These are phyloP conservation scores for Didymella pinodella DNA, from an alignment of 2,329 filamentous ascomycete species.

Conservation along the genomic window DNA sequence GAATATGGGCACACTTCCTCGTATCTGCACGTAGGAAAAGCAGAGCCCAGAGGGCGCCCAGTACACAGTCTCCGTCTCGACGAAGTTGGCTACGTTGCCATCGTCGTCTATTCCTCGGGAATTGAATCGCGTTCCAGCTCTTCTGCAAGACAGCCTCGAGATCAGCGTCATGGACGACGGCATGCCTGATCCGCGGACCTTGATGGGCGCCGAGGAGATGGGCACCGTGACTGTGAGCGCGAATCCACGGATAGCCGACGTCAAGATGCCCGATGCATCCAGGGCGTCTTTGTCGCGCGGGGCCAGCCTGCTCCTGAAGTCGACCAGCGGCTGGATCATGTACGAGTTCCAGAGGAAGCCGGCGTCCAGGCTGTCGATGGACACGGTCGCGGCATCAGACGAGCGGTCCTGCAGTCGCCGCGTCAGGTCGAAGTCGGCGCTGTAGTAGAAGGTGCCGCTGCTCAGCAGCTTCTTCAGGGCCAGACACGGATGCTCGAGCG, in stretches of 20 bases:
- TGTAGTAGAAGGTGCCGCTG: slow-evolving; percentile 97
- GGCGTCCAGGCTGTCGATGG: slow-evolving; percentile 91
- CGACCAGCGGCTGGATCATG: slow-evolving; percentile 92
- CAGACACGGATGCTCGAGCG: slow-evolving; percentile 85
- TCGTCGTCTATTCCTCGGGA: slow-evolving; percentile 97
- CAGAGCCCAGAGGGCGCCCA: slow-evolving; percentile 79
- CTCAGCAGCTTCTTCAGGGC: slow-evolving; percentile 90
- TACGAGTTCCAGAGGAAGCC: slow-evolving; percentile 98
- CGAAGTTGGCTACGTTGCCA: slow-evolving; percentile 96
- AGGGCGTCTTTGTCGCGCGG: slow-evolving; percentile 77
- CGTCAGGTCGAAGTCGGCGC: slow-evolving; percentile 96
- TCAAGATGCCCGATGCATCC: slow-evolving; percentile 88
- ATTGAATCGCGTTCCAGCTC: slow-evolving; percentile 95
- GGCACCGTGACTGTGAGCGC: slow-evolving; percentile 87
- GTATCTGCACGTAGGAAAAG: slow-evolving; percentile 92
- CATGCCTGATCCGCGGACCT: slow-evolving; percentile 70
- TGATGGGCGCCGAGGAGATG: slow-evolving; percentile 74
- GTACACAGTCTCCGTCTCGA: slow-evolving; percentile 95
- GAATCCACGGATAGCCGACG: slow-evolving; percentile 92
- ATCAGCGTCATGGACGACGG: slow-evolving; percentile 89
- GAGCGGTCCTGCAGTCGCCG: slow-evolving; percentile 90
- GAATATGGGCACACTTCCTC: slow-evolving; percentile 93
- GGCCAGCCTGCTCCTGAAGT: slow-evolving; percentile 84
- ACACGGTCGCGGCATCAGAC: slow-evolving; percentile 78
- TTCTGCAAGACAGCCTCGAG: slow-evolving; percentile 85